phyloP scores from a whole-genome alignment of 768 basidiomycete species.

The Leucogyrophana mollusca region DNA sequence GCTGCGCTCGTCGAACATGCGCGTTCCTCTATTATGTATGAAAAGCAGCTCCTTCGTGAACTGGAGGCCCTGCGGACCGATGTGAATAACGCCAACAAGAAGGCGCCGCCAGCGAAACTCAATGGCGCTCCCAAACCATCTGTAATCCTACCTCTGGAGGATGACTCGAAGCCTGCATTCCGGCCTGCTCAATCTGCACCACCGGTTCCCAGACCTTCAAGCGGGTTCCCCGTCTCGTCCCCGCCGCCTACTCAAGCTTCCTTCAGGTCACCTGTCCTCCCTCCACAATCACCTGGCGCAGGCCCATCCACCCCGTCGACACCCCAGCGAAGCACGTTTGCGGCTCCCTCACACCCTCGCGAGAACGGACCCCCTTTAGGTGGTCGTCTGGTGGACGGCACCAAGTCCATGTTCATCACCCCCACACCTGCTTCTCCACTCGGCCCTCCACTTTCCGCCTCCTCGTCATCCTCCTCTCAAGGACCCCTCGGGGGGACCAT shows the following conservation, averaged over 20 bases:
- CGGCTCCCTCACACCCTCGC: conserved; percentile 14
- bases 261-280: conserved; percentile 28
- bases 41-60: conserved; percentile 84
- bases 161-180: conserved; percentile 38
- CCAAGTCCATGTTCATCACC: conserved; percentile 79
- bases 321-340: conserved; percentile 13
- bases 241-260: conserved; percentile 18
- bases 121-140: conserved; percentile 61
- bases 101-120: conserved; percentile 43
- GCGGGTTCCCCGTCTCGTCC: conserved; percentile 17
- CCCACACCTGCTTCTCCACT: conserved; percentile 39
- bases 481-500: conserved; percentile 13
- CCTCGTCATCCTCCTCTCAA: conserved; percentile 31
- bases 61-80: conserved; percentile 82
- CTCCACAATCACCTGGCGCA: conserved; percentile 51
- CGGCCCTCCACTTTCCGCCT: conserved; percentile 30
- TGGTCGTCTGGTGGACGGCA: conserved; percentile 69
- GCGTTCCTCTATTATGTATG: conserved; percentile 88
- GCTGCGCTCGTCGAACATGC: conserved; percentile 91
- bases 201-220: conserved; percentile 17
- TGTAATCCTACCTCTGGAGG: conserved; percentile 63
- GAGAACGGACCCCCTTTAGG: conserved; percentile 53
- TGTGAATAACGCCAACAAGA: conserved; percentile 65
- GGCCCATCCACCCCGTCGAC: conserved; percentile 51
- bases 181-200: conserved; percentile 19